These are phyloP conservation scores for Irpex rosettiformis DNA, from an alignment of 1,284 basidiomycete genomes.

Conservation along the genomic window DNA sequence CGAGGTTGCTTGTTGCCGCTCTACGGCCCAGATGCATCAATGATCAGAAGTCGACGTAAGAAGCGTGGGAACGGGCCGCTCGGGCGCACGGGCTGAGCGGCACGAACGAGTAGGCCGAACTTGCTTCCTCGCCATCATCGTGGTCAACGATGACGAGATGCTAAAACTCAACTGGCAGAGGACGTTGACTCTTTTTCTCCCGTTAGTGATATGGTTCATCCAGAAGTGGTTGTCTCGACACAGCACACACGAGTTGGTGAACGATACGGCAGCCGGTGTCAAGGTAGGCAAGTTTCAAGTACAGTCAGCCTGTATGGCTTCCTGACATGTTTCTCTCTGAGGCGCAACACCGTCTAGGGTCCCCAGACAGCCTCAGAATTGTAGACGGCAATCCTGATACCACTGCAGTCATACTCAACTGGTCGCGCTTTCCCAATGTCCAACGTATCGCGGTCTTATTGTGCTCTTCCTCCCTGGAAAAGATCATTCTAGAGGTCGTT, in stretches of 20 bases:
- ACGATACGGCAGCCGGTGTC: not conserved
- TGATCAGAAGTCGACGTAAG: slow-evolving; percentile 22
- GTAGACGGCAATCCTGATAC: slow-evolving; percentile 28
- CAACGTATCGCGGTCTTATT: slow-evolving; percentile 48
- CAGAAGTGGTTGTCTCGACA: not conserved
- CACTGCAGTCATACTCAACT: slow-evolving; percentile 61
- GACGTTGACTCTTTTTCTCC: not conserved
- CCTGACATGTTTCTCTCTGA: not conserved
- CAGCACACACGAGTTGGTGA: not conserved
- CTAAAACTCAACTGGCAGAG: not conserved
- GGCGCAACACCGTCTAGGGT: slow-evolving; percentile 3
- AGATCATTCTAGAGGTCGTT: slow-evolving; percentile 45
- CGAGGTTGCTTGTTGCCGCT: slow-evolving; percentile 7
- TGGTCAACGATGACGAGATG: slow-evolving; percentile 3
- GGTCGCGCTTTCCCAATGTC: slow-evolving; percentile 62
- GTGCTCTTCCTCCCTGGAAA: slow-evolving; percentile 45
- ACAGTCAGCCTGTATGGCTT: too few relatives aligned
- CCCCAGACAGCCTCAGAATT: not conserved
- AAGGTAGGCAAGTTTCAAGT: not conserved
- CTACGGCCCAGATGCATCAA: slow-evolving; percentile 11
- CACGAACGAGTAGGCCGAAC: too few relatives aligned
- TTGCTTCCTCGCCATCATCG: not conserved
- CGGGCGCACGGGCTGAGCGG: slow-evolving; percentile 7
- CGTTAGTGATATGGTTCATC: not conserved
- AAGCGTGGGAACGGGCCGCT: slow-evolving; percentile 13